Conservation (phyloP, 163 green algal genomes). For the Prototheca cutis region DNA sequence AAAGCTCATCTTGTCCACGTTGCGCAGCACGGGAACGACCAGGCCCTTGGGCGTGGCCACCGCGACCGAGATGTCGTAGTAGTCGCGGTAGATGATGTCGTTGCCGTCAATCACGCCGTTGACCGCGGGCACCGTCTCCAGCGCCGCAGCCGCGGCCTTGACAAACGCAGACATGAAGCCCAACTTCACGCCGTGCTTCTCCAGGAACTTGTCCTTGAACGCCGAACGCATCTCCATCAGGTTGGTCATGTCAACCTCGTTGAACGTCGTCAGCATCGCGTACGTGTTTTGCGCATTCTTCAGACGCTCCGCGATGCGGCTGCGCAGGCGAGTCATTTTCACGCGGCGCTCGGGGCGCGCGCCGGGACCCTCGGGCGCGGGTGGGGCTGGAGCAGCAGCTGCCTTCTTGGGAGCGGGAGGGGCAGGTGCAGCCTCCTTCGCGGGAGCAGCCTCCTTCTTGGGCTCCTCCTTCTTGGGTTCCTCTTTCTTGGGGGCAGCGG, state of each 20-base stretch:
- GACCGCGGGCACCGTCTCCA: conserved; percentile 76
- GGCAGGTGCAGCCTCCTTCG: conserved; percentile 2
- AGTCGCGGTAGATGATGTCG: conserved; percentile 96
- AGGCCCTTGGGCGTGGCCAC: conserved; percentile 97
- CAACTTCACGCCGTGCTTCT: conserved; percentile 96
- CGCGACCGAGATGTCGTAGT: conserved; percentile 91
- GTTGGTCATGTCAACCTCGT: conserved; percentile 94
- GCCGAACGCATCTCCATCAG: conserved; percentile 82
- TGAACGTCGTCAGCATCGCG: conserved; percentile 84
- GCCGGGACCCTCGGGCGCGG: conserved; percentile 6
- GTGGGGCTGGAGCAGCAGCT: conserved; percentile 3
- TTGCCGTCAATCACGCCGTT: conserved; percentile 96
- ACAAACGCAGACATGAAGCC: conserved; percentile 99
- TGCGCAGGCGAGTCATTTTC: conserved; percentile 91
- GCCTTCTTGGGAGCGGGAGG: conserved; percentile 10
- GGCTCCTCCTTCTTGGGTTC: conserved; percentile 4
- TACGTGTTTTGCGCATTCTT: conserved; percentile 96
- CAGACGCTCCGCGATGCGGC: conserved; percentile 86
- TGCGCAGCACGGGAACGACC: conserved; percentile 92
- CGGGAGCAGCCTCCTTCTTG: conserved; percentile 5
- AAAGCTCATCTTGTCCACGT: conserved; percentile 82
- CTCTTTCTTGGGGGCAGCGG: conserved; percentile 10
- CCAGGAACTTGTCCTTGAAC: conserved; percentile 94
- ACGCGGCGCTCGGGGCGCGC: conserved; percentile 58
- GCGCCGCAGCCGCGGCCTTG: conserved; percentile 77